Evolutionary conservation across 1,284 basidiomycete genomes (phyloP), one percentile per base, ranked within the genome.

Genomic region (Pholiota adiposa): DNA sequence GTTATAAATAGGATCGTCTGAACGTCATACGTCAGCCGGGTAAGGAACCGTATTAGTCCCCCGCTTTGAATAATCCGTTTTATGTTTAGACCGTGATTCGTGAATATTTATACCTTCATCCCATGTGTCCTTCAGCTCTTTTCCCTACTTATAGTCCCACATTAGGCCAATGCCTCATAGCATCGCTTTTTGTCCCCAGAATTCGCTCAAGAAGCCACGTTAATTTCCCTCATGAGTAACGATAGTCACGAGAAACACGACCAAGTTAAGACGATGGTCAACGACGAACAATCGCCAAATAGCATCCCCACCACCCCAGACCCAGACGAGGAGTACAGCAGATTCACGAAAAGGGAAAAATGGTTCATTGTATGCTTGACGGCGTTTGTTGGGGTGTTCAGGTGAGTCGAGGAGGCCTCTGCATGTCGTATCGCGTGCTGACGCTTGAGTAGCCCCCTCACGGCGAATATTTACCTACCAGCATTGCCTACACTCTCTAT

Each of bases 381-480:
- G 19, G 78, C 84, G 0, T 73, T 86, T 52, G 86, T 86, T 11
- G 86, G 78, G 0, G 57, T 89, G 1, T 89, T 89, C 70, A 90
- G 89, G 89, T 81, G 51, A 65, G 61, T 23, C 11, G 4, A 34
- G 36, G 12, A 23, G 33, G 19, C 18, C 8, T 31, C 5, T 8
- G 25, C n/a, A n/a, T n/a, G n/a, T 54, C 18, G 6, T 23, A 9
- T 31, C 7, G 11, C 33, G 31, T 34, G 18, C 12, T 34, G 18
- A 53, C 41, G 25, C 52, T 54, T 40, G 14, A 44, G 14, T 50
- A 23, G 2, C 66, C 89, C 90, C 2, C 71, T 93, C 25, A 88
- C 90, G 2, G 81, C 88, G 3, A 92, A 88, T 61, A 88, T 92
- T 58, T 94, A 92, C 70, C 84, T 92, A 61, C 90, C 91, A 8